A percentile compares a stretch with the other conserved stretches of the same genome.
Conservation (phyloP, 805 yeast species). For the Candida coquimbonensis region DNA sequence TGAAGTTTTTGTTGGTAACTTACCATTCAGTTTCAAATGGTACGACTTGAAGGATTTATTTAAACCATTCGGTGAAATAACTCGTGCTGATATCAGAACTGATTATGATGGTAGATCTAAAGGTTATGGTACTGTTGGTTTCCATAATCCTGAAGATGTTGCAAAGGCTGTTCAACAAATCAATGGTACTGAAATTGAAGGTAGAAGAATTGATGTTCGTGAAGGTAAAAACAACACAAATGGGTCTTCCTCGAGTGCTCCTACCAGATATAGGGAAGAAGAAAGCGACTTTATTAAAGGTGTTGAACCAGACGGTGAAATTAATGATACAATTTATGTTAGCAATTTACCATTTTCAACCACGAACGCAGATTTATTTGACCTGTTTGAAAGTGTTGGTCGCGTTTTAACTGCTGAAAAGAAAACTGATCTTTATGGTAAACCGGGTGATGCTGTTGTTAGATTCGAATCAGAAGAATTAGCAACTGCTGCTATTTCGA, state of each 20-base stretch:
- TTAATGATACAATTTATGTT: conserved; percentile 57
- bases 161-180: conserved; percentile 59
- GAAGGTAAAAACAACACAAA: conserved; percentile 46
- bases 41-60: conserved; percentile 81
- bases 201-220: conserved; percentile 74
- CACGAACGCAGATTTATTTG: conserved; percentile 75
- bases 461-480: conserved; percentile 57
- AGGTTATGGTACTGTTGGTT: conserved; percentile 82
- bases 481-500: conserved; percentile 69
- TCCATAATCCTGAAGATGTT: conserved; percentile 61
- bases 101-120: conserved; percentile 69
- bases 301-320: conserved; percentile 55
- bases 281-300: conserved; percentile 54
- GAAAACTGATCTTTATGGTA: conserved; percentile 51
- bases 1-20: conserved; percentile 72
- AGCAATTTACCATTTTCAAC: conserved; percentile 85
- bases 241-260: not conserved
- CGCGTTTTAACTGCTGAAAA: conserved; percentile 70
- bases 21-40: conserved; percentile 81
- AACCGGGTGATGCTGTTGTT: conserved; percentile 85
- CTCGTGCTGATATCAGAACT: conserved; percentile 70
- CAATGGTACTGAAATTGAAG: conserved; percentile 65
- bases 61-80: conserved; percentile 68
- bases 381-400: conserved; percentile 81
- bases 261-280: not conserved